A percentile compares a stretch with the other conserved stretches of the same genome.
These are phyloP conservation scores for Amanita fuliginea DNA, from an alignment of 768 basidiomycete species.

Conservation along the genomic window DNA sequence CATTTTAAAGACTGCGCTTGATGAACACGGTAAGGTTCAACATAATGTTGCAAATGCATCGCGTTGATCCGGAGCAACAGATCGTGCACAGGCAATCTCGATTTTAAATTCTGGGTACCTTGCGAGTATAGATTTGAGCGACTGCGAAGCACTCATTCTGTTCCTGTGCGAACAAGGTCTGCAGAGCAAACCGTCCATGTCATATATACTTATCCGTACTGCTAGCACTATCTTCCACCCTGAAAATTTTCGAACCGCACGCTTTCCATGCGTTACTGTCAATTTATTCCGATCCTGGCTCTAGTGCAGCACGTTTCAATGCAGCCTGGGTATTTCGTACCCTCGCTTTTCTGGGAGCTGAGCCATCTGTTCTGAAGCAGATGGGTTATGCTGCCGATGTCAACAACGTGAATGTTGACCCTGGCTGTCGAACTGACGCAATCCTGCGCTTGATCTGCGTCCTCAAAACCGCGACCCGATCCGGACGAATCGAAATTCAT, in stretches of 20 bases:
- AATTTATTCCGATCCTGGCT: neutral
- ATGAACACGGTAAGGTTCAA: slow-evolving; percentile 18
- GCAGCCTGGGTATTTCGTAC: slow-evolving; percentile 2
- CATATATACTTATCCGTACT: neutral
- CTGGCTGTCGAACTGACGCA: neutral
- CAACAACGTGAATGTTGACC: neutral
- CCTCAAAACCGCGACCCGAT: slow-evolving; percentile 15
- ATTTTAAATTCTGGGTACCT: slow-evolving; percentile 34
- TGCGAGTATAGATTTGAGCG: slow-evolving; percentile 15
- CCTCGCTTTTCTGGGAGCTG: slow-evolving; percentile 12
- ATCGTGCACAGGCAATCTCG: slow-evolving; percentile 23
- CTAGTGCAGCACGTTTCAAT: neutral
- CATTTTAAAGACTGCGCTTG: slow-evolving; percentile 20
- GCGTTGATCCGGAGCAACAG: slow-evolving; percentile 18
- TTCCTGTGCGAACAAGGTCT: slow-evolving; percentile 31
- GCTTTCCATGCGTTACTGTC: slow-evolving; percentile 1
- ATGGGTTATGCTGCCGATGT: neutral
- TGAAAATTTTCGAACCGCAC: neutral
- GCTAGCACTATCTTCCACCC: neutral
- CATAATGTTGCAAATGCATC: neutral
- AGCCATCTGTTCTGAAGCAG: neutral
- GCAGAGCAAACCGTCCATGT: neutral
- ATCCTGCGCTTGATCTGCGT: neutral
- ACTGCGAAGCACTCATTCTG: slow-evolving; percentile 8
- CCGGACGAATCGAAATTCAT: slow-evolving; percentile 19